Base-by-base conservation (phyloP, 345 rosid genomes). In the Eucalyptus guilfoylei region DNA sequence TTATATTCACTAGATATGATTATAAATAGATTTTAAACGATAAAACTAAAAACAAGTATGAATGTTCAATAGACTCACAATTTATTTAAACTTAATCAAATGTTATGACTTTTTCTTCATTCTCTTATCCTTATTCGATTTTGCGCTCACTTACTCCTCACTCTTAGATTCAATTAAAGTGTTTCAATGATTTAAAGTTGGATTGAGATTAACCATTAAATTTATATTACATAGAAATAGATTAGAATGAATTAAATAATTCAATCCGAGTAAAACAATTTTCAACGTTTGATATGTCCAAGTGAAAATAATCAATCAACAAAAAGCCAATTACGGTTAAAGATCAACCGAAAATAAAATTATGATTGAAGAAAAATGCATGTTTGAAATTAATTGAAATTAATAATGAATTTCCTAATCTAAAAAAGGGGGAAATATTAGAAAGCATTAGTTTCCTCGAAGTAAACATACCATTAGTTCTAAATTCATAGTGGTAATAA, bases 11-110 rank as follows among this genome's bases (percentile, higher is more conserved):
- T 60, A 60, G 1, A 28, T 60, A 13, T 1, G 6, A 28, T 60
- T 1, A 12, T 28, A 10, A 60, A 60, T 28, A 13, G 0, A 11
- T 60, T 60, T 28, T 0, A 0, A 60, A 60, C 0, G 2, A 0
- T 1, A 60, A 60, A 60, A 12, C 2, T 6, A 28, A 60, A 2
- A 28, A 28, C 5, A 60, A 60, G 0, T 60, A 28, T 62, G 1
- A 12, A 12, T 30, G 2, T 3, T 30, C 10, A 26, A 58, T 26
- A 1, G 7, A 28, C n/a, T 26, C 13, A 2, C 14, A 5, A 11
- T 58, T 1, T 50, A 50, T 50, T 50, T 50, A 50, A 5, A 50
- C 3, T 45, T 1, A 50, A 54, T 3, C 9, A 24, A 62, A 2
- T 12, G 7, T 30, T 0, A 13, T 62, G 32, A 12, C 9, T 30